Base-by-base conservation (phyloP, 2,329 filamentous ascomycete species). In the Diaporthe eres region DNA sequence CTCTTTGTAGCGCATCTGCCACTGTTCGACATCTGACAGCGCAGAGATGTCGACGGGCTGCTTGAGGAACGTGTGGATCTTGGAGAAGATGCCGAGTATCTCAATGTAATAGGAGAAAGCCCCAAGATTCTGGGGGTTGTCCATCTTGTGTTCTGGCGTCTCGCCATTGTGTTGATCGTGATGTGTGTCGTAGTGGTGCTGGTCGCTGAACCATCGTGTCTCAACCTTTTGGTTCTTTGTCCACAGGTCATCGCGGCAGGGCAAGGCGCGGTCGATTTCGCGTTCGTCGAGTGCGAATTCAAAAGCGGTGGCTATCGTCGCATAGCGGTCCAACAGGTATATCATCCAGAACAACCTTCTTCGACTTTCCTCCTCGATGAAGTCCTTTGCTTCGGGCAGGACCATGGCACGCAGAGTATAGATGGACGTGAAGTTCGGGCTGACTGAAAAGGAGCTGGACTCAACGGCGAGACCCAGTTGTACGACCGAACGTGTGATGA, bases 341-440 rank as follows among this genome's bases (percentile, higher is more conserved):
- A 98, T 92, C 92, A 97, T 96, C 96, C 96, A 98, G 83, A 98
- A 98, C 1, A 98, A 87, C 37, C 96, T 89, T 39, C 96, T 90
- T 39, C 95, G 89, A 57, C 94, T 94, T 83, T 98, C 96, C 77
- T 98, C 96, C 82, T 98, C 95, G 74, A 98, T 93, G 83, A 96
- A 98, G 77, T 95, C 94, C 70, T 91, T 92, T 0, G 96, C 90
- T 77, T 98, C 95, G 0, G 95, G 94, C 0, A 98, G 87, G 3
- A 96, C 92, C 86, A 96, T 96, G 22, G 95, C 95, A 73, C 95
- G 90, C 60, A 98, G 86, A 0, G 95, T 98, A 82, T 97, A 98
- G 63, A 98, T 98, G 0, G 96, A 98, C 2, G 93, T 92, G 82
- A 94, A 95, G 74, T 92, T 90, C 0, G 95, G 95, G 2, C 94